These are phyloP conservation scores for Epichloe elymi DNA, from an alignment of 2,329 filamentous ascomycete species.

Conservation along the genomic window DNA sequence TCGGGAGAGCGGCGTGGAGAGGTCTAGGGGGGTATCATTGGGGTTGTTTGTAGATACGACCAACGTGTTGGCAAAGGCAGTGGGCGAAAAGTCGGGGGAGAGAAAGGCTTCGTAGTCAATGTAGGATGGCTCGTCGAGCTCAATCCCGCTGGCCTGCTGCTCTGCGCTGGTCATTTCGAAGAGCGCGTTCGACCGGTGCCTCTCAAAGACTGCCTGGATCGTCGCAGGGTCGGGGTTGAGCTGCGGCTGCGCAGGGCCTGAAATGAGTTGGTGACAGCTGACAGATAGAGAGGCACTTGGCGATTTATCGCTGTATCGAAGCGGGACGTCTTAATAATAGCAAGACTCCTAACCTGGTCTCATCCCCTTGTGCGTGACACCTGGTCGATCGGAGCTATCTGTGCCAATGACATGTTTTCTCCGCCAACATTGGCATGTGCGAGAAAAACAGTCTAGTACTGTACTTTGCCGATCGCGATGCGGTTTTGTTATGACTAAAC, in stretches of 20 bases:
- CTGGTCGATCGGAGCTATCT: no score
- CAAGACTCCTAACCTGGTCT: no score
- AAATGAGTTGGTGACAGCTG: no score
- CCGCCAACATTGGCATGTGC: neutral
- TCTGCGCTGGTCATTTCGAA: neutral
- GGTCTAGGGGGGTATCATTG: slow-evolving; percentile 73
- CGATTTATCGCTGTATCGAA: no score
- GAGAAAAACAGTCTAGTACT: neutral
- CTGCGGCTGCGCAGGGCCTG: no score
- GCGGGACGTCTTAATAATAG: no score
- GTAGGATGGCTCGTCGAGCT: slow-evolving; percentile 59
- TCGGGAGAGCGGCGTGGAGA: slow-evolving; percentile 83
- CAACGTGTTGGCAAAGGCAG: slow-evolving; percentile 75
- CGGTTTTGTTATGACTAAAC: no score
- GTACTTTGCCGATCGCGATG: neutral
- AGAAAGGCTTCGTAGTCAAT: slow-evolving; percentile 94
- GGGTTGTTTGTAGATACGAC: slow-evolving; percentile 86
- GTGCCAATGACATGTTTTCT: no score
- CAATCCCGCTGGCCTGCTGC: neutral
- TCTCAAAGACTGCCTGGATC: neutral
- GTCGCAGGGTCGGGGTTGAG: neutral
- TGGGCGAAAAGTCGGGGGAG: slow-evolving; percentile 66
- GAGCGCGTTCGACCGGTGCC: no score
- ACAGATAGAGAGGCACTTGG: no score
- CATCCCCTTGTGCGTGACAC: no score